These are phyloP conservation scores for Microcyclosporella mali DNA, from an alignment of 2,329 filamentous ascomycete genomes.

Conservation along the genomic window DNA sequence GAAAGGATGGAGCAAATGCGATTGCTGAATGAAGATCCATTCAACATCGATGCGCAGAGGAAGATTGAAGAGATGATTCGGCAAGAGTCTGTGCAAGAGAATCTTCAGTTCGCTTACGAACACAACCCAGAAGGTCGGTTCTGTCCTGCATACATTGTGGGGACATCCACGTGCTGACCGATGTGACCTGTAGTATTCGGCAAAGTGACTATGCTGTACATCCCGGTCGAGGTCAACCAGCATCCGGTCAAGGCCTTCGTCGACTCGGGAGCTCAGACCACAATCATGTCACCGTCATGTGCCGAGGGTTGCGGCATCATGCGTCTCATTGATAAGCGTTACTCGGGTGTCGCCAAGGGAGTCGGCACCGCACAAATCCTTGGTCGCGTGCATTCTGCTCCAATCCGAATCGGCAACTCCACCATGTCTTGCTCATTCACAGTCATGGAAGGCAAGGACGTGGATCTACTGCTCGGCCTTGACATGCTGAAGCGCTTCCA, in stretches of 20 bases:
- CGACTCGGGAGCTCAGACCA: constrained; percentile 94
- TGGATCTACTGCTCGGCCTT: constrained; percentile 84
- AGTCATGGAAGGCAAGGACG: constrained; percentile 97
- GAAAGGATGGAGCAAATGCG: constrained; percentile 79
- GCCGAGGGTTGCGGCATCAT: constrained; percentile 92
- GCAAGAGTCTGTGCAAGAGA: constrained; percentile 89
- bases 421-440: constrained; percentile 94
- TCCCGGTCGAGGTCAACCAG: constrained; percentile 90
- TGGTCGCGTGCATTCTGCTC: constrained; percentile 88
- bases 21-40: constrained; percentile 84
- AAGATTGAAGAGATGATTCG: constrained; percentile 97
- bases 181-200: constrained; percentile 66
- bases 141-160: background rate
- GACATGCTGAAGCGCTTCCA: constrained; percentile 98
- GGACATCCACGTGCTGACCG: constrained; percentile 4
- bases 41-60: constrained; percentile 83
- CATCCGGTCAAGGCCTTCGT: constrained; percentile 91
- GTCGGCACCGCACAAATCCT: constrained; percentile 93
- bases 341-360: constrained; percentile 83
- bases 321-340: constrained; percentile 87
- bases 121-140: constrained; percentile 86
- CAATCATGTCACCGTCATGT: constrained; percentile 94
- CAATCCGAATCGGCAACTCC: constrained; percentile 84
- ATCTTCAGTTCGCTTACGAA: constrained; percentile 92
- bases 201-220: constrained; percentile 91